Evolutionary conservation across 495 filamentous ascomycete species (phyloP).

Genomic region (Penicillium waksmanii): DNA sequence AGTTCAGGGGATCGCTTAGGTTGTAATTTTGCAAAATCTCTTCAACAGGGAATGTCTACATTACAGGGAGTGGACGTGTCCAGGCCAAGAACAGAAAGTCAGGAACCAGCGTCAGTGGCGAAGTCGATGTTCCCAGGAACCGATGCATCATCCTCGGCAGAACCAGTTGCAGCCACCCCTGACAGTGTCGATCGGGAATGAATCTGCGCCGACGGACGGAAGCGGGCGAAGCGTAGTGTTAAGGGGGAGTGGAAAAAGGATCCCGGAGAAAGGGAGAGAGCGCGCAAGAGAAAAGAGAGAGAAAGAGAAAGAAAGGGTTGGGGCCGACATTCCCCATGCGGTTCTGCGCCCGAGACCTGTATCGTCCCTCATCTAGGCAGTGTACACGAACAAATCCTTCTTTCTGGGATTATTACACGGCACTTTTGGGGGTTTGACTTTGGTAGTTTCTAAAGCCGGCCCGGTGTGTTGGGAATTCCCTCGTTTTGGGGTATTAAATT

Average conservation of each 20-base stretch:
- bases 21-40: background rate
- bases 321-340: conserved; percentile 2
- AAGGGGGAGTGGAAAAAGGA: background rate
- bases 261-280: background rate
- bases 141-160: conserved; percentile 23
- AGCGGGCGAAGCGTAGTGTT: background rate
- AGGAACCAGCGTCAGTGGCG: conserved; percentile 5
- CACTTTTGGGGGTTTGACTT: background rate
- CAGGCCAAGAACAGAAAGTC: conserved; percentile 9
- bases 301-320: background rate
- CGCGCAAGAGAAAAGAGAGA: background rate
- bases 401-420: background rate
- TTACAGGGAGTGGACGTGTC: background rate
- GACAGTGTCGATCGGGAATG: conserved; percentile 28
- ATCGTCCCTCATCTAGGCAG: conserved; percentile 1
- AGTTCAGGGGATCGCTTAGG: background rate
- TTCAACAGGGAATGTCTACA: background rate
- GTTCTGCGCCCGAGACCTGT: background rate
- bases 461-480: conserved; percentile 4
- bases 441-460: background rate
- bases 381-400: background rate
- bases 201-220: background rate
- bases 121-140: conserved; percentile 20
- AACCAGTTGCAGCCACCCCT: conserved; percentile 25
- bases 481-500: conserved; percentile 4